Conservation (phyloP, 768 basidiomycete genomes). For the Nidularia sp. region DNA sequence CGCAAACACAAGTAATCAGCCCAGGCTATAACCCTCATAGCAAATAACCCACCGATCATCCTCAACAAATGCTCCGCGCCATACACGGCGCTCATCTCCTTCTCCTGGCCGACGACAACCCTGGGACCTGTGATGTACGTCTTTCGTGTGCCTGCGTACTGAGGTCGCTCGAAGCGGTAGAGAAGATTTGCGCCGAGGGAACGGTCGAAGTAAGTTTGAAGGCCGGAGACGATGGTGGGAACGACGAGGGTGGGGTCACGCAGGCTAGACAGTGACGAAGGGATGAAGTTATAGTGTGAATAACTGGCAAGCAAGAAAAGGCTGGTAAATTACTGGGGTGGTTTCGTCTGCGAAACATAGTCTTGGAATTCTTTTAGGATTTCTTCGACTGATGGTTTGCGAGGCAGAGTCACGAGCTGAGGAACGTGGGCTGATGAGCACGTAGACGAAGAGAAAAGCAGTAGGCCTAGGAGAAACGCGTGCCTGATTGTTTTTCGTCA, state of each 20-base stretch:
- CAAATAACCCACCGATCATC: conserved; percentile 70
- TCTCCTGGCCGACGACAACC: conserved; percentile 65
- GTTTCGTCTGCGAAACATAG: conserved; percentile 48
- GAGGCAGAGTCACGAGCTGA: conserved; percentile 84
- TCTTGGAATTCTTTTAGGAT: conserved; percentile 76
- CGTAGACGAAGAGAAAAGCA: background rate
- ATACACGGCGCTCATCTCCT: conserved; percentile 87
- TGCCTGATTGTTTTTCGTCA: conserved; percentile 93
- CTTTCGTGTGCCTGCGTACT: conserved; percentile 80
- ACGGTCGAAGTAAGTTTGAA: conserved; percentile 91
- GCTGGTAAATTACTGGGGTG: conserved; percentile 33
- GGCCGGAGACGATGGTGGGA: conserved; percentile 79
- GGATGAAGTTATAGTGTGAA: background rate
- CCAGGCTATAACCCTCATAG: background rate
- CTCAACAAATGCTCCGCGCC: conserved; percentile 92
- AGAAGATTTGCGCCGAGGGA: conserved; percentile 85
- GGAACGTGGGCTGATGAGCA: background rate
- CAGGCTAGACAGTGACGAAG: conserved; percentile 31
- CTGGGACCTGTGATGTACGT: conserved; percentile 69
- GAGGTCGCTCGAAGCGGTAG: conserved; percentile 93
- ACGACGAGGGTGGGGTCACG: conserved; percentile 68
- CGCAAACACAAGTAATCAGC: too few species aligned
- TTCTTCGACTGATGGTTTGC: conserved; percentile 72
- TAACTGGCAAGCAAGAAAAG: conserved; percentile 1
- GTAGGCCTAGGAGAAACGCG: conserved; percentile 6